A percentile compares a stretch with the other conserved stretches of the same genome.
Evolutionary conservation across 129 eudicot genomes (phyloP).

Genomic region (Lonicera japonica): DNA sequence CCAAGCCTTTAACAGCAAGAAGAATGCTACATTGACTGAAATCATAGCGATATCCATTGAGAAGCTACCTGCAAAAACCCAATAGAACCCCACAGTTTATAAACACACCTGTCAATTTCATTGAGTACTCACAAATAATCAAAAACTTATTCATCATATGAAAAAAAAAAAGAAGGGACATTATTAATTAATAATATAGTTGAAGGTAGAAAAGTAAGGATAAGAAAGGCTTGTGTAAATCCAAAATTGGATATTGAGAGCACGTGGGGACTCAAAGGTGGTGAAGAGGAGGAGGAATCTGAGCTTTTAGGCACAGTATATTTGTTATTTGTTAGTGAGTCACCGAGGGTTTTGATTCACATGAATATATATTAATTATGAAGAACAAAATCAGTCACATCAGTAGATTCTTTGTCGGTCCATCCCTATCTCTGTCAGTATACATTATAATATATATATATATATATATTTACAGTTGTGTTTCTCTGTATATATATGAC

Average conservation of each 20-base stretch:
- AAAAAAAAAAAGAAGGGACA: background rate
- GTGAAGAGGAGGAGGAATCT: conserved; percentile 14
- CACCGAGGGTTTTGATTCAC: background rate
- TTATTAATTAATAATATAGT: too few relatives aligned
- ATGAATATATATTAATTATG: background rate
- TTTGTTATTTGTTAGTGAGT: background rate
- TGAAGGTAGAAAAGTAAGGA: too few relatives aligned
- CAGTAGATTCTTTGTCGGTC: conserved; percentile 14
- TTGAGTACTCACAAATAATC: background rate
- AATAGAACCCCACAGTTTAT: conserved; percentile 1
- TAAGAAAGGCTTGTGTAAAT: conserved; percentile 15
- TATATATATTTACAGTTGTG: background rate
- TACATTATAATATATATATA: background rate
- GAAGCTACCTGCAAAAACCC: conserved; percentile 34
- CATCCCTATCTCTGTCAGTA: background rate
- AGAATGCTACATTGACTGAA: conserved; percentile 36
- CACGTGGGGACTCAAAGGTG: conserved; percentile 33
- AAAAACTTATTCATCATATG: background rate
- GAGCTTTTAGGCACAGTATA: conserved; percentile 5
- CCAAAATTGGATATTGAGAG: conserved; percentile 27
- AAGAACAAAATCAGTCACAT: conserved; percentile 5
- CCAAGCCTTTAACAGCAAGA: conserved; percentile 49
- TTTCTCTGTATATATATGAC: background rate
- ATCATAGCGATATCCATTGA: conserved; percentile 47
- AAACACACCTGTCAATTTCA: background rate